Evolutionary conservation across 306 rosid genomes (phyloP).

Genomic region (Fragaria nilgerrensis): DNA sequence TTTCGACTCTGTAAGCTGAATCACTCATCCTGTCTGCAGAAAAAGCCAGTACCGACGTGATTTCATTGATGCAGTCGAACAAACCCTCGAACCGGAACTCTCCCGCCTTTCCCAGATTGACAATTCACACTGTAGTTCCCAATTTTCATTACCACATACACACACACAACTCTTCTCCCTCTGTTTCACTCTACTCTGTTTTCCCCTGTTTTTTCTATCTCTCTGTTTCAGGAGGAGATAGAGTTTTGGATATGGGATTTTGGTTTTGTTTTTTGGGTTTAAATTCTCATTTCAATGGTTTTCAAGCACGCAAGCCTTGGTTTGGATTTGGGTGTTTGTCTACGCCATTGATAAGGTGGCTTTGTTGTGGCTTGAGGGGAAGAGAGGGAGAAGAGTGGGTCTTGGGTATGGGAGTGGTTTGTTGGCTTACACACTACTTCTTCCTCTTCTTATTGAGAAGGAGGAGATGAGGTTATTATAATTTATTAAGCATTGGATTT

Average conservation of each 20-base stretch:
- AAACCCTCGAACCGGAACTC: constrained; percentile 74
- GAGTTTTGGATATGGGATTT: constrained; percentile 8
- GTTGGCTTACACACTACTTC: constrained; percentile 45
- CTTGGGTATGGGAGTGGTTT: constrained; percentile 25
- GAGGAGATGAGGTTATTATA: background rate
- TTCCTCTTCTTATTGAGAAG: constrained; percentile 16
- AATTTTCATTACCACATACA: constrained; percentile 47
- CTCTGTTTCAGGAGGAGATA: background rate
- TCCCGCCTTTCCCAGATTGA: constrained; percentile 96
- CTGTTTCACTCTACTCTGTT: constrained; percentile 3
- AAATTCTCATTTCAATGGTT: constrained; percentile 24
- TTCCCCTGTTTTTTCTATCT: constrained; percentile 6
- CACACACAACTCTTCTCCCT: background rate
- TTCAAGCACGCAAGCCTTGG: constrained; percentile 49
- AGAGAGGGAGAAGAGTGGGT: background rate
- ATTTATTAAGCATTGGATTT: constrained; percentile 13
- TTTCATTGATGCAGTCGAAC: constrained; percentile 94
- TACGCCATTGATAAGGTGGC: constrained; percentile 52
- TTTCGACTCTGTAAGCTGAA: constrained; percentile 83
- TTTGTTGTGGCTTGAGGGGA: constrained; percentile 10
- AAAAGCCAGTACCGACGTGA: constrained; percentile 72
- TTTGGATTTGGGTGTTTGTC: constrained; percentile 44
- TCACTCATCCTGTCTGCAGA: constrained; percentile 80
- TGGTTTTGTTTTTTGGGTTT: background rate
- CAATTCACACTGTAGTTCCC: constrained; percentile 30